Conservation (phyloP, 2,329 filamentous ascomycete species). For the Volutella citrinella region DNA sequence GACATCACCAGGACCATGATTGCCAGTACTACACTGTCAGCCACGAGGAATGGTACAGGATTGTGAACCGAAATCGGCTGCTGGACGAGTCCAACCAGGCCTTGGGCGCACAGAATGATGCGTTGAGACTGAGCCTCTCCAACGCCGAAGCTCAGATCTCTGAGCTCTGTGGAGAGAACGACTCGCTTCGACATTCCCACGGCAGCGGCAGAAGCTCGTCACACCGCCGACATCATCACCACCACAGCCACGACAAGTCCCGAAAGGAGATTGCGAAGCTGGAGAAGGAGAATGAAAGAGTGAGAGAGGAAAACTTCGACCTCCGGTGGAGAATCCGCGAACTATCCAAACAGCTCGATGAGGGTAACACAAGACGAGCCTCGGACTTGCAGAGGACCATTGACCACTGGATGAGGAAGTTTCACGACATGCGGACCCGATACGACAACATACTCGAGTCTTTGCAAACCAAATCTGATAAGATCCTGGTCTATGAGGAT, state of each 20-base stretch:
- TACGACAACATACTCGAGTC: conserved; percentile 27
- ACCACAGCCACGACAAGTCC: conserved; percentile 31
- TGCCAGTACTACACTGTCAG: conserved; percentile 35
- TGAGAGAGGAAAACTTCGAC: conserved; percentile 34
- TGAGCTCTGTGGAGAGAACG: conserved; percentile 37
- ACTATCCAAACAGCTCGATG: conserved; percentile 32
- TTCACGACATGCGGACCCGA: conserved; percentile 23
- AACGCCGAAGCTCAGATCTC: conserved; percentile 33
- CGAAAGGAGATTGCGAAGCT: conserved; percentile 32
- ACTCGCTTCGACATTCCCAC: conserved; percentile 35
- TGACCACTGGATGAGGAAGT: conserved; percentile 32
- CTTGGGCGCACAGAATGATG: conserved; percentile 29
- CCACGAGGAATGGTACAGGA: conserved; percentile 34
- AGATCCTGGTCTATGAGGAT: conserved; percentile 34
- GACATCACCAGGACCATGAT: conserved; percentile 29
- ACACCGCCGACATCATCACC: conserved; percentile 18
- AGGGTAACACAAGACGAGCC: conserved; percentile 29
- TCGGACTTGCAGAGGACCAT: conserved; percentile 31
- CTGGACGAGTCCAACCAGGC: conserved; percentile 34
- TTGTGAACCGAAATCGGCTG: conserved; percentile 34
- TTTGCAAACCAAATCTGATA: conserved; percentile 28
- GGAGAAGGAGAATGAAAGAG: conserved; percentile 35
- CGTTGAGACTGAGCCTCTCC: conserved; percentile 35
- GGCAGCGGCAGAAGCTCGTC: conserved; percentile 27
- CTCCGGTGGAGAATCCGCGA: conserved; percentile 33